Evolutionary conservation across 2,329 filamentous ascomycete species (phyloP).

Genomic region (Epichloe sibirici): DNA sequence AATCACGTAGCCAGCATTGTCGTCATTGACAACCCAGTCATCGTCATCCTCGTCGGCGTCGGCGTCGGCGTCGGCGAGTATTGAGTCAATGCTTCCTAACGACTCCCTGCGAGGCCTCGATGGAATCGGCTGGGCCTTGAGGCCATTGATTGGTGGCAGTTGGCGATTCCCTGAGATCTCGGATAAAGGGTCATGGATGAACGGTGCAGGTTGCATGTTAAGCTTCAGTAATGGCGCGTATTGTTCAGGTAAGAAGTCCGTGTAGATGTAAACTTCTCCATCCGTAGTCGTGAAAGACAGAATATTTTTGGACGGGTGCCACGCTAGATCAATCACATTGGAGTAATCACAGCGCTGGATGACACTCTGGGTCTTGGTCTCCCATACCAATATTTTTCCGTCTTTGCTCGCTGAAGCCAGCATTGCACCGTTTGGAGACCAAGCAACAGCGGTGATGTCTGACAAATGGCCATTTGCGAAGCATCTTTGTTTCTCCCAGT

Average conservation of each 20-base stretch:
- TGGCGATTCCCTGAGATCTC: slow-evolving; percentile 57
- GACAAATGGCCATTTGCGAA: slow-evolving; percentile 73
- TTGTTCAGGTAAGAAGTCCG: slow-evolving; percentile 51
- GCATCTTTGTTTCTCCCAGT: slow-evolving; percentile 75
- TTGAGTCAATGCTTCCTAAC: slow-evolving; percentile 67
- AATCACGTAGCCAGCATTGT: slow-evolving; percentile 77
- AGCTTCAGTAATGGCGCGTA: slow-evolving; percentile 44
- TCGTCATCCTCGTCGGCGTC: slow-evolving; percentile 50
- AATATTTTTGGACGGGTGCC: slow-evolving; percentile 84
- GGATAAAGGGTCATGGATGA: slow-evolving; percentile 67
- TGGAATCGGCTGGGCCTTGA: slow-evolving; percentile 33
- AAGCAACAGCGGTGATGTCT: slow-evolving; percentile 76
- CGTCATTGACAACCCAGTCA: slow-evolving; percentile 89
- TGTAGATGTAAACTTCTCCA: slow-evolving; percentile 86
- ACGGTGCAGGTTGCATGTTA: slow-evolving; percentile 62
- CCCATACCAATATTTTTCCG: slow-evolving; percentile 69
- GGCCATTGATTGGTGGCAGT: slow-evolving; percentile 38
- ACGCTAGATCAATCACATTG: slow-evolving; percentile 74
- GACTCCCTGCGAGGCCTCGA: slow-evolving; percentile 48
- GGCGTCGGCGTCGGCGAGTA: slow-evolving; percentile 48
- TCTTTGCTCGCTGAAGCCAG: slow-evolving; percentile 60
- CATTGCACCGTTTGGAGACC: slow-evolving; percentile 90
- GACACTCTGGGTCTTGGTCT: slow-evolving; percentile 74
- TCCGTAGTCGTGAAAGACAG: slow-evolving; percentile 86
- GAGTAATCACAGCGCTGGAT: slow-evolving; percentile 67